Percentiles rank a stretch among this genome's conserved stretches.
Conservation (phyloP, 2,329 filamentous ascomycete genomes). For the Fusarium subglutinans region DNA sequence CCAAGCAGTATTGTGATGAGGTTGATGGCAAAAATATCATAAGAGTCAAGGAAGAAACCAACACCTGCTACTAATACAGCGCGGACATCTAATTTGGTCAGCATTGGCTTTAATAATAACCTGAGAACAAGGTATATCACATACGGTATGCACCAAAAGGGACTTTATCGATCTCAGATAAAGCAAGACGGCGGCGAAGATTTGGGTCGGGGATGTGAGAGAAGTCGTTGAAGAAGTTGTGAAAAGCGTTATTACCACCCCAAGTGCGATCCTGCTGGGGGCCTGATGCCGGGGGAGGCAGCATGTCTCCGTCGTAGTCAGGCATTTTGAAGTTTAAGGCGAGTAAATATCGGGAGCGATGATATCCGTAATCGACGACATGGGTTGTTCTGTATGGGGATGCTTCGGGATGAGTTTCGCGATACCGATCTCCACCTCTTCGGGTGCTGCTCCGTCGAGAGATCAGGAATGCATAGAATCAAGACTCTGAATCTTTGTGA, state of each 20-base stretch:
- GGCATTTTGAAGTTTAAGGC: constrained; percentile 44
- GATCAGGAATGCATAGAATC: constrained; percentile 21
- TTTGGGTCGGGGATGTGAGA: constrained; percentile 76
- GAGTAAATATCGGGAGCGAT: constrained; percentile 36
- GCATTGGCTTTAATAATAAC: neutral
- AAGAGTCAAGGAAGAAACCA: constrained; percentile 86
- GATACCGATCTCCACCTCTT: constrained; percentile 31
- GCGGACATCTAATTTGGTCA: constrained; percentile 63
- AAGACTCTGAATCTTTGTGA: neutral
- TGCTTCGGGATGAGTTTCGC: constrained; percentile 26
- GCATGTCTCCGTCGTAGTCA: constrained; percentile 49
- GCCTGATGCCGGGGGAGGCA: constrained; percentile 52
- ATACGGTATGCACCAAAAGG: constrained; percentile 76
- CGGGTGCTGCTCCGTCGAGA: constrained; percentile 5
- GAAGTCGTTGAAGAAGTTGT: constrained; percentile 78
- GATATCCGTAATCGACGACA: constrained; percentile 41
- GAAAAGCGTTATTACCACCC: constrained; percentile 75
- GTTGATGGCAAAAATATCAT: constrained; percentile 84
- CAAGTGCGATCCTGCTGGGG: constrained; percentile 55
- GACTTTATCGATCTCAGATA: constrained; percentile 83
- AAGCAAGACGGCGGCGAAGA: constrained; percentile 76
- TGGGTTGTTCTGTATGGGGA: constrained; percentile 29
- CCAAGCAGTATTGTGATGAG: constrained; percentile 77
- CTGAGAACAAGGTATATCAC: constrained; percentile 25
- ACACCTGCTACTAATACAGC: constrained; percentile 80